These are phyloP conservation scores for Xylaria telfairii DNA, from an alignment of 495 filamentous ascomycete species.

Conservation along the genomic window DNA sequence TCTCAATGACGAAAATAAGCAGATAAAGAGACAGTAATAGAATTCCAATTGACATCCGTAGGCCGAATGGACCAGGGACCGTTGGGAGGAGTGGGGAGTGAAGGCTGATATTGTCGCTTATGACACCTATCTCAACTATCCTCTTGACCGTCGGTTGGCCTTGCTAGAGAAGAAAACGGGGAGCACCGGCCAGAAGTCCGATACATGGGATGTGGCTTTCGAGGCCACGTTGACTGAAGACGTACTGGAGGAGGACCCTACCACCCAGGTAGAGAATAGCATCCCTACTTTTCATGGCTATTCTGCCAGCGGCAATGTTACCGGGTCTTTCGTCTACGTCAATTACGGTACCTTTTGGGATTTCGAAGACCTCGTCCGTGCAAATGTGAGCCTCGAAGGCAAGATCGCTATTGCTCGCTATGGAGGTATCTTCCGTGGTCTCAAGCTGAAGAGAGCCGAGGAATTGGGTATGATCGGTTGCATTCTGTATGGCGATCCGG, in stretches of 20 bases:
- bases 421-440: conserved; percentile 82
- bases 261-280: conserved; percentile 71
- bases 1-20: background rate
- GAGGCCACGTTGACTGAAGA: conserved; percentile 87
- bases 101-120: conserved; percentile 76
- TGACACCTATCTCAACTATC: conserved; percentile 92
- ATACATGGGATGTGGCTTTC: conserved; percentile 68
- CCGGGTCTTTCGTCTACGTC: conserved; percentile 76
- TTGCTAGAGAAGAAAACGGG: conserved; percentile 63
- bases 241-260: conserved; percentile 82
- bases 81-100: conserved; percentile 85
- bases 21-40: background rate
- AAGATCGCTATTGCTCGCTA: conserved; percentile 91
- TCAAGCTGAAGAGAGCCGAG: conserved; percentile 92
- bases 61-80: conserved; percentile 85
- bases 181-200: conserved; percentile 31
- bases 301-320: conserved; percentile 89
- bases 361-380: conserved; percentile 80
- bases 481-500: conserved; percentile 86
- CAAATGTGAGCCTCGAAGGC: conserved; percentile 76
- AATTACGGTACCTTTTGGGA: conserved; percentile 89
- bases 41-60: conserved; percentile 44
- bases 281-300: conserved; percentile 97
- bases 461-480: conserved; percentile 90
- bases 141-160: conserved; percentile 76